phyloP scores from a whole-genome alignment of 106 monocot species.

The Dendrobium catenatum region DNA sequence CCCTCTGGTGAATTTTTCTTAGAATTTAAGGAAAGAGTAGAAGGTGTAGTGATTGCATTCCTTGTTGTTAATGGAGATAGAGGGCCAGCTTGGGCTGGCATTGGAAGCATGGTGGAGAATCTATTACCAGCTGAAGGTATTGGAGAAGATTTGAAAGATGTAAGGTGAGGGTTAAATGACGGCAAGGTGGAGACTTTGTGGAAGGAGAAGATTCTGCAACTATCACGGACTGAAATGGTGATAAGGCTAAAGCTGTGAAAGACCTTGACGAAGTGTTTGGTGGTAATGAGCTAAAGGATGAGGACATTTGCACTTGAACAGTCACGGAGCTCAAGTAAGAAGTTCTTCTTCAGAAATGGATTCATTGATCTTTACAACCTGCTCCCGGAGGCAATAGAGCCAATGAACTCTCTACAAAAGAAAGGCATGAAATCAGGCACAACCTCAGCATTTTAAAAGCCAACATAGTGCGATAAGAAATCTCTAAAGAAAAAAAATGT shows the following conservation, averaged over 20 bases:
- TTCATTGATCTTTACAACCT: slow-evolving; percentile 6
- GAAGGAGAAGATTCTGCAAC: slow-evolving; percentile 1
- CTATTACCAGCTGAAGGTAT: no score
- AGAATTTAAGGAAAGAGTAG: neutral
- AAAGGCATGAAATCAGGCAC: neutral
- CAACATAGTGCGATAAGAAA: neutral
- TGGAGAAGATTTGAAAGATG: slow-evolving; percentile 2
- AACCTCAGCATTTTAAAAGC: neutral
- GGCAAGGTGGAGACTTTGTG: neutral
- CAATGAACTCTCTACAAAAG: neutral
- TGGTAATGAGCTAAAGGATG: neutral
- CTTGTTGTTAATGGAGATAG: neutral
- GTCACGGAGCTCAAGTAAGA: neutral
- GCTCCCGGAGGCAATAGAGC: neutral
- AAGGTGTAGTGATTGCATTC: neutral
- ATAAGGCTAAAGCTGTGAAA: neutral
- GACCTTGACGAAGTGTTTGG: neutral
- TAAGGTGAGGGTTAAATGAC: neutral
- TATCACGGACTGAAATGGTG: neutral
- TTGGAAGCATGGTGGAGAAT: neutral
- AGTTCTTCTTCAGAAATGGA: slow-evolving; percentile 10
- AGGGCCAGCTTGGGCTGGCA: slow-evolving; percentile 8
- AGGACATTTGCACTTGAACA: neutral
- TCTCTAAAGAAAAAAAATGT: neutral
- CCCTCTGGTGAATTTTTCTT: neutral